Evolutionary conservation across 208 protist species (phyloP).

Genomic region (Crithidia thermophila): DNA sequence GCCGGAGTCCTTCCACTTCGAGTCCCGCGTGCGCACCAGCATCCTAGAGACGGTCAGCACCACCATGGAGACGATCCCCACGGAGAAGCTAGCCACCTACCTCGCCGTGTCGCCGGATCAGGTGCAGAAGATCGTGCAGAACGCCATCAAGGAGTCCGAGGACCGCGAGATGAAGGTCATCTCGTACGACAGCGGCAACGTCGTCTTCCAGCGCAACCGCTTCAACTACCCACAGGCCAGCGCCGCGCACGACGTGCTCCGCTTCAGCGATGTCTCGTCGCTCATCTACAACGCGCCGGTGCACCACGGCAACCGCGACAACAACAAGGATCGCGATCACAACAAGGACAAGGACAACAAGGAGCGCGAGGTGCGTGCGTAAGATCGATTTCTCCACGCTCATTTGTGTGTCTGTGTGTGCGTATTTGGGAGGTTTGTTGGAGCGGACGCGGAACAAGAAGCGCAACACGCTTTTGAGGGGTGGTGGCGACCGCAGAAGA

Average conservation of each 20-base stretch:
- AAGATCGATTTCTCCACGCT: too few species aligned
- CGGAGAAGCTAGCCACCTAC: slow-evolving; percentile 54
- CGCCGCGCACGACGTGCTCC: slow-evolving; percentile 57
- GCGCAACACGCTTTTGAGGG: too few species aligned
- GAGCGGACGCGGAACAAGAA: too few species aligned
- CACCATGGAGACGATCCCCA: slow-evolving; percentile 67
- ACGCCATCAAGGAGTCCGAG: slow-evolving; percentile 60
- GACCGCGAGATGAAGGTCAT: slow-evolving; percentile 55
- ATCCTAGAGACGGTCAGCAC: slow-evolving; percentile 75
- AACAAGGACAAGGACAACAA: slow-evolving; percentile 8
- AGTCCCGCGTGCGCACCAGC: slow-evolving; percentile 72
- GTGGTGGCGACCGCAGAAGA: too few species aligned
- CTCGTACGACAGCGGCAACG: slow-evolving; percentile 42
- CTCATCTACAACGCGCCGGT: slow-evolving; percentile 35
- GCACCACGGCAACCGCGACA: slow-evolving; percentile 15
- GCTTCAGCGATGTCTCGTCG: slow-evolving; percentile 62
- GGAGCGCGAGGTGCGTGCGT: slow-evolving; percentile 14
- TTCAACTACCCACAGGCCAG: slow-evolving; percentile 79
- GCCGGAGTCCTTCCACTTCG: slow-evolving; percentile 78
- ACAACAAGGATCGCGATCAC: slow-evolving; percentile 8
- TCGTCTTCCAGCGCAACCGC: slow-evolving; percentile 62
- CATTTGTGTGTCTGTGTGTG: too few species aligned
- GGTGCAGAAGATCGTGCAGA: slow-evolving; percentile 55
- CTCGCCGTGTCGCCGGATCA: slow-evolving; percentile 56
- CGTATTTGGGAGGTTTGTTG: too few species aligned